Base-by-base conservation (phyloP, 176 grass and related monocot genomes). In the Elymus sibiricus region DNA sequence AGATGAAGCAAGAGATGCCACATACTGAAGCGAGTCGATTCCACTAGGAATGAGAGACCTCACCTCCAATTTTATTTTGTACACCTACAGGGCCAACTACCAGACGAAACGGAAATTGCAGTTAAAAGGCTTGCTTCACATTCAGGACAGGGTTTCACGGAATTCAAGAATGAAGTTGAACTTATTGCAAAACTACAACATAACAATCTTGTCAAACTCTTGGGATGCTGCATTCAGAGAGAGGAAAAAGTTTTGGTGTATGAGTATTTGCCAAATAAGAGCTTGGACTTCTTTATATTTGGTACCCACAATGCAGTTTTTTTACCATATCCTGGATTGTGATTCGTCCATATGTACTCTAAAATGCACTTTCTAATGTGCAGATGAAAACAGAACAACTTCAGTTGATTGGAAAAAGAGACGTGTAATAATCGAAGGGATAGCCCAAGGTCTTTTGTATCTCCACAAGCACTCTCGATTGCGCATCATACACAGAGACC, bases 391-490 rank as follows among this genome's bases (percentile, higher is more conserved):
- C 11, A 79, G 46, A 84, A 63, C 62, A 35, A 34, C 29, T 64
- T 64, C 58, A 7, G 44, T 89, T 74, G 76, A 80, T 24, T 89
- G 82, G 82, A 28, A 1, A 22, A 85, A 65, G 27, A 60, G 87
- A 2, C 13, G 11, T 39, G 64, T 9, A 0, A 85, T 85, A 56
- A 43, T 80, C 25, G 76, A 85, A 74, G 87, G 82, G 8, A 32
- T 85, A 66, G 87, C 76, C 6, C 87, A 89, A 75, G 87, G 87
- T 19, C 87, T 89, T 59, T 43, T 89, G 4, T 85, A 89, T 49
- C 29, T 89, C 35, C 82, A 89, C 40, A 80, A 85, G 15, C 76
- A 89, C 67, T 89, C 82, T 43, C 65, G 76, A 9, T 25, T 89
- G 39, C 76, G 67, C 0, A 40, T 83, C 4, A 34, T 88, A 40